A percentile compares a stretch with the other conserved stretches of the same genome.
Evolutionary conservation across 2,329 filamentous ascomycete species (phyloP).

Genomic region (Clarireedia paspali): DNA sequence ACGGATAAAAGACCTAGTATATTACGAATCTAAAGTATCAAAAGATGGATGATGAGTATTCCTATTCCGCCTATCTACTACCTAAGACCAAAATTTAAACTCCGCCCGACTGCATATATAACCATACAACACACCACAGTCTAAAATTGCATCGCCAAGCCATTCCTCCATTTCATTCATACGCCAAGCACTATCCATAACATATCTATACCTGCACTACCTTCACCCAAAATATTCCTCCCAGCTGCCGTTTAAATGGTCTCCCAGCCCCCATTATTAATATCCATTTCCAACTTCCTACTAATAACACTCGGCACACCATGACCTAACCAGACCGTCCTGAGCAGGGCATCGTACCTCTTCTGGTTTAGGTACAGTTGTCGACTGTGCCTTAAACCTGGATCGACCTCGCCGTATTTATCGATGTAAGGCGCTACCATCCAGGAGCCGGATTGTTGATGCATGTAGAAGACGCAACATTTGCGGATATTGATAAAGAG

Average conservation of each 20-base stretch:
- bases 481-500: slow-evolving; percentile 96
- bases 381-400: slow-evolving; percentile 78
- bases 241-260: slow-evolving; percentile 41
- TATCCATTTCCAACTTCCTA: slow-evolving; percentile 84
- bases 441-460: slow-evolving; percentile 75
- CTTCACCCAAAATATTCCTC: too few relatives aligned
- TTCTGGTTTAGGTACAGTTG: slow-evolving; percentile 91
- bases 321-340: slow-evolving; percentile 80
- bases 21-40: too few relatives aligned
- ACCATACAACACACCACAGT: not conserved
- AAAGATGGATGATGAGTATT: too few relatives aligned
- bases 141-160: not conserved
- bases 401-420: slow-evolving; percentile 89
- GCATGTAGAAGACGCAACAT: slow-evolving; percentile 83
- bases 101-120: not conserved
- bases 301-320: slow-evolving; percentile 84
- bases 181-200: not conserved
- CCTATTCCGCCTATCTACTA: too few relatives aligned
- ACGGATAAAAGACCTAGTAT: too few relatives aligned
- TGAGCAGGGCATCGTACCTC: slow-evolving; percentile 80
- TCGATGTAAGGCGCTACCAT: slow-evolving; percentile 88
- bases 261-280: slow-evolving; percentile 97
- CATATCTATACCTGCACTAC: not conserved
- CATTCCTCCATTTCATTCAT: not conserved
- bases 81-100: not conserved